These are phyloP conservation scores for Nakazawaea populi DNA, from an alignment of 805 yeast species.

Conservation along the genomic window DNA sequence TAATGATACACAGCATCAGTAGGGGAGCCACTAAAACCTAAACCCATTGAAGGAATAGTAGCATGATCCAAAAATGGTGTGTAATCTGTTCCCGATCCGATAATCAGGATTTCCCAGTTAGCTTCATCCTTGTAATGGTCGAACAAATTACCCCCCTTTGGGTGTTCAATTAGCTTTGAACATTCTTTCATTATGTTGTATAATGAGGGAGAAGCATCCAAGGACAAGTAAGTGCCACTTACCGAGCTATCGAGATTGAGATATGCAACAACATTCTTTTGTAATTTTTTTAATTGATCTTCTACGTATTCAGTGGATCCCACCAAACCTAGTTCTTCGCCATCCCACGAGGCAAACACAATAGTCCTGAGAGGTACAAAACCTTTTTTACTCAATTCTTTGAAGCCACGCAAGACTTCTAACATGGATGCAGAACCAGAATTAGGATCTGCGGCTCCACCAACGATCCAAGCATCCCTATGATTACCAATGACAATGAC, in stretches of 20 bases:
- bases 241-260: slow-evolving; percentile 65
- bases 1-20: slow-evolving; percentile 64
- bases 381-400: slow-evolving; percentile 43
- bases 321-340: slow-evolving; percentile 63
- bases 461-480: slow-evolving; percentile 76
- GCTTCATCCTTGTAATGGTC: slow-evolving; percentile 30
- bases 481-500: slow-evolving; percentile 68
- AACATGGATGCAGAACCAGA: slow-evolving; percentile 63
- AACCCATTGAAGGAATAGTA: slow-evolving; percentile 53
- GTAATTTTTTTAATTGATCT: slow-evolving; percentile 39
- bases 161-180: slow-evolving; percentile 40
- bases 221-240: slow-evolving; percentile 46
- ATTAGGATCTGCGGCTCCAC: slow-evolving; percentile 78
- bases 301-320: slow-evolving; percentile 82
- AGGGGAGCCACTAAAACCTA: slow-evolving; percentile 42
- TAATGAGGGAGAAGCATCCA: slow-evolving; percentile 58
- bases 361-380: slow-evolving; percentile 75
- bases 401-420: slow-evolving; percentile 58
- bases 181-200: slow-evolving; percentile 38
- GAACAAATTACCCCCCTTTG: slow-evolving; percentile 28
- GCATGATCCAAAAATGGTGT: slow-evolving; percentile 55
- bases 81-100: slow-evolving; percentile 73
- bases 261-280: slow-evolving; percentile 55
- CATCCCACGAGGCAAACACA: slow-evolving; percentile 75
- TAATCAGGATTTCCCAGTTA: slow-evolving; percentile 31